Base-by-base conservation (phyloP, 2,329 filamentous ascomycete genomes). In the Escovopsis sp. region DNA sequence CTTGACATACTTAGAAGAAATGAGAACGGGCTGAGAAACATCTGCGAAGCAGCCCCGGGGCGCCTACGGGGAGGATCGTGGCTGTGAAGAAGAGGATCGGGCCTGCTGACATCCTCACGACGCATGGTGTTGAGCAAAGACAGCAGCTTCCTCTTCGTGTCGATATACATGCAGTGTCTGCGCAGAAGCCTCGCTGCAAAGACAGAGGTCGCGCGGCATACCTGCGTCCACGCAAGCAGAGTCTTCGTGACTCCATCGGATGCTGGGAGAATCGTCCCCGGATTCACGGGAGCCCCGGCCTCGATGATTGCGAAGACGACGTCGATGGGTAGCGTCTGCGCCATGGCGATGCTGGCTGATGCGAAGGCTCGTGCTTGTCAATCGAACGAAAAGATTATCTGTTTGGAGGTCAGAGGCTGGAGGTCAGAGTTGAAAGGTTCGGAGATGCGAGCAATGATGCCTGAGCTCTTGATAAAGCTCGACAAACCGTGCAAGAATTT, bases 121-220 rank as follows among this genome's bases (percentile, higher is more conserved):
- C 27, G 27, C 27, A 30, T 9, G 27, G 27, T 30, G 8, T 30
- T 7, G 9, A 39, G 13, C 13, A 39, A 24, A 13, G 30, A 12
- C 27, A 25, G 38, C 16, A 41, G 33, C 33, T 30, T 35, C 20
- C 29, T 24, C 14, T 25, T 30, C 2, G 42, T 41, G 16, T 44
- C 39, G 12, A 44, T 41, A 24, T 44, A 39, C 31, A 34, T 24
- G 35, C 42, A 44, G 35, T 44, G 42, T 29, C 36, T 39, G 34
- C 35, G 36, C 35, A 44, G 16, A 1, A 39, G 25, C 27, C 27
- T 41, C 7, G 42, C 34, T 5, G 42, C 42, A 11, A 38, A 9
- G 1, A n/a, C 25, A 31, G 25, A 32, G 7, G 32, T 41, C 2
- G 35, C 39, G 4, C 24, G 29, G 31, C 42, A 44, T 5, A 44